phyloP scores from a whole-genome alignment of 768 basidiomycete genomes.

The Panellus pusillus region DNA sequence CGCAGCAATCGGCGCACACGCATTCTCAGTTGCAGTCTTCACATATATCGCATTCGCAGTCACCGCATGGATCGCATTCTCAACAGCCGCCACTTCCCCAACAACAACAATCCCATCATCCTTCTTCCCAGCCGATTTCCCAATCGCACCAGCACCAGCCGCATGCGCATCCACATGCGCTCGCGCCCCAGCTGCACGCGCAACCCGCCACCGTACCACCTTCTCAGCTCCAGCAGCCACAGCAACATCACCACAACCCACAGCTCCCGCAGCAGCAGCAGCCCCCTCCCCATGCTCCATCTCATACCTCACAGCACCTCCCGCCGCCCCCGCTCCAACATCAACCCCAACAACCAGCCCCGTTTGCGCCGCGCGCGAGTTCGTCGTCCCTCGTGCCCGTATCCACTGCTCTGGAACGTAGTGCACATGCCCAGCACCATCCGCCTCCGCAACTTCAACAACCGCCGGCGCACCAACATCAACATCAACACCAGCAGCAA shows the following conservation, averaged over 20 bases:
- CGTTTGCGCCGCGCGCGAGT: background rate
- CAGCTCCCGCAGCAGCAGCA: slow-evolving; percentile 23
- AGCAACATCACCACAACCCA: background rate
- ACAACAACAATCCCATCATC: background rate
- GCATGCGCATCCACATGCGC: slow-evolving; percentile 18
- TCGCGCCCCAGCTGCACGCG: slow-evolving; percentile 6
- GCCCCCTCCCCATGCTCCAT: slow-evolving; percentile 23
- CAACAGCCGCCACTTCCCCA: slow-evolving; percentile 5
- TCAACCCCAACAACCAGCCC: slow-evolving; percentile 19
- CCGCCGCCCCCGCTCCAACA: slow-evolving; percentile 25
- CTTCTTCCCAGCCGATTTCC: slow-evolving; percentile 7
- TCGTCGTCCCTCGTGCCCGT: background rate
- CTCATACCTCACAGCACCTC: slow-evolving; percentile 13
- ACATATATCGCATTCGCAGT: slow-evolving; percentile 9
- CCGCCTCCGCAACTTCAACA: slow-evolving; percentile 10
- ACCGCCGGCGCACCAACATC: slow-evolving; percentile 23
- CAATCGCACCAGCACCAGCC: slow-evolving; percentile 2
- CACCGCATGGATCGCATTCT: background rate
- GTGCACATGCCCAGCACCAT: slow-evolving; percentile 1
- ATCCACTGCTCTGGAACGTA: background rate
- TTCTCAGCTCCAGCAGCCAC: background rate
- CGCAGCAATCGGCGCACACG: slow-evolving; percentile 8
- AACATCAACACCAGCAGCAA: slow-evolving; percentile 14
- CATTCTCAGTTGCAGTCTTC: slow-evolving; percentile 20
- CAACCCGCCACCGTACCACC: slow-evolving; percentile 4